Base-by-base conservation (phyloP, 176 grass and related monocot species). In the Triticum urartu region DNA sequence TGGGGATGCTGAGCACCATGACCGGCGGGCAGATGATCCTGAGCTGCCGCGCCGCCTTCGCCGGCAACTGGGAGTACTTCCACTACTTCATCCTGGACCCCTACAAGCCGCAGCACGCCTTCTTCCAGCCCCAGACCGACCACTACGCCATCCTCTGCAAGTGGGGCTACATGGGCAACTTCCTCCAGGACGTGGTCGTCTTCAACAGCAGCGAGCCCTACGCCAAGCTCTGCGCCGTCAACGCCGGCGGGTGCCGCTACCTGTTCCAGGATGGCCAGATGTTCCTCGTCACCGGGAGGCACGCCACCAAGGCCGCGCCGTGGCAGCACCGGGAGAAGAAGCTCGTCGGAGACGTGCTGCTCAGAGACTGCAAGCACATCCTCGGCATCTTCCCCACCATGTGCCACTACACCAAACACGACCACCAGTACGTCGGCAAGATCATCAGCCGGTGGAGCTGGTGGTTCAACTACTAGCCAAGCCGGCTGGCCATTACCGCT, bases 51-150 rank as follows among this genome's bases (percentile, higher is more conserved):
- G 79, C 90, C 33, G 83, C 8, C 39, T 92, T 78, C 90, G 11
- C 79, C 0, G 83, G 87, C 77, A 84, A 85, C 77, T 84, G 86
- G 86, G 86, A 91, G 77, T 91, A 88, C 86, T 88, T 91, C 82
- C 86, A 91, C 89, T 88, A 91, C 86, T 91, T 88, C 86, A 91
- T 91, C 81, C 82, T 91, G 17, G 89, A 91, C 77, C 86, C 89
- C 0, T 91, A 91, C 89, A 88, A 85, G 81, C 89, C 63, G 9
- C 86, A 81, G 50, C 86, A 63, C 35, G 89, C 86, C 82, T 91
- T 63, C 86, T 91, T 91, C 89, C 81, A 77, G 86, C 89, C 89
- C 11, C 81, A 68, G 48, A 64, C 48, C 28, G 61, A 78, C 35
- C 58, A 84, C 34, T 89, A 86, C 67, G 45, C 84, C 65, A 79